phyloP scores from a whole-genome alignment of 2,329 filamentous ascomycete genomes.

The Diaporthe australafricana region DNA sequence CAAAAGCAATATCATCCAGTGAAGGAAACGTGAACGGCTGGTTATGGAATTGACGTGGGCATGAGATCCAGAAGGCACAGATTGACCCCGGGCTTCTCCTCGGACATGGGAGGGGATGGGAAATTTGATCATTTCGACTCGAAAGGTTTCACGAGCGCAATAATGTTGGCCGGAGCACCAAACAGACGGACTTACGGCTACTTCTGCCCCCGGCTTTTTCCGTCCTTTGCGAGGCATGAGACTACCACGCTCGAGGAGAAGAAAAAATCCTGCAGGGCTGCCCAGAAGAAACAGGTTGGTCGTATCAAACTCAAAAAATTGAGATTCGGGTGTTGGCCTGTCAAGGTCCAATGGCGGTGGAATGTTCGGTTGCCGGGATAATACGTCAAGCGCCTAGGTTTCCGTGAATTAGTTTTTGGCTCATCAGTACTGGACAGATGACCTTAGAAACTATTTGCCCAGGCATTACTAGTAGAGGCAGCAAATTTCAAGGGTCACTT shows the following conservation, averaged over 20 bases:
- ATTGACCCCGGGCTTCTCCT: not conserved
- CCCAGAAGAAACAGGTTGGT: constrained; percentile 90
- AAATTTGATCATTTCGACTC: not conserved
- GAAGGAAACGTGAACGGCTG: not conserved
- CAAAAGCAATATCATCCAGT: too few species aligned
- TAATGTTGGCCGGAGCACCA: not conserved
- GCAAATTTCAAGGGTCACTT: too few species aligned
- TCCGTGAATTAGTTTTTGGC: not conserved
- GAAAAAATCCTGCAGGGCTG: constrained; percentile 91
- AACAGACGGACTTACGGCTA: constrained; percentile 49
- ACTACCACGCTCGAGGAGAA: constrained; percentile 80
- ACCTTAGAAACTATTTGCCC: not conserved
- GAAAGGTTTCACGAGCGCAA: not conserved
- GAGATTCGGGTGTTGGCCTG: constrained; percentile 55
- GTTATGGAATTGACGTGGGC: not conserved
- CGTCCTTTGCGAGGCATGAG: constrained; percentile 82
- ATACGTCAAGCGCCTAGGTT: constrained; percentile 77
- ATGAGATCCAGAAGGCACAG: not conserved
- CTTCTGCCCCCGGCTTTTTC: constrained; percentile 79
- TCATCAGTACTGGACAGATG: not conserved
- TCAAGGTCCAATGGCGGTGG: constrained; percentile 64
- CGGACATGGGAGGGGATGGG: too few species aligned
- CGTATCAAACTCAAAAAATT: constrained; percentile 91
- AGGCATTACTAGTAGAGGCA: not conserved
- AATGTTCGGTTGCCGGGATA: constrained; percentile 87